Evolutionary conservation across 768 basidiomycete species (phyloP).

Genomic region (Mycena metata): DNA sequence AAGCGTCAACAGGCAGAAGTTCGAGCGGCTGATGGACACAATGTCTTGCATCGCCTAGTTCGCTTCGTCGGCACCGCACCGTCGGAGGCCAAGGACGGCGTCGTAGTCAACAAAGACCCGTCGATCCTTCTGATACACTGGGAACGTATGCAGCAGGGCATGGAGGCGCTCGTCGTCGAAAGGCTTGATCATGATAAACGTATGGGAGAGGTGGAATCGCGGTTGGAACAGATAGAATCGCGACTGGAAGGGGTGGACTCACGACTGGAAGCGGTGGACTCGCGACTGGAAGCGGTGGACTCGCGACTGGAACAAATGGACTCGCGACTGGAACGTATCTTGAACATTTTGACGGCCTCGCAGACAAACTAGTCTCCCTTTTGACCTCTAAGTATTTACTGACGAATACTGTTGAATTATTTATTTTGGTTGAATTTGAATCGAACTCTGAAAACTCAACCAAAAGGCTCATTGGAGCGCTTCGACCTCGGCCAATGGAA

Average conservation of each 20-base stretch:
- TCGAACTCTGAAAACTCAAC: too few relatives aligned
- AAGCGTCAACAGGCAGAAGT: slow-evolving; percentile 17
- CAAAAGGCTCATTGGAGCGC: too few relatives aligned
- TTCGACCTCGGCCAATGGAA: too few relatives aligned
- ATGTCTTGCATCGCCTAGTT: slow-evolving; percentile 17
- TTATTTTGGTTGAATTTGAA: too few relatives aligned
- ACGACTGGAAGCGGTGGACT: too few relatives aligned
- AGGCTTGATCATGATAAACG: slow-evolving; percentile 11
- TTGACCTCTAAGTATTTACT: too few relatives aligned
- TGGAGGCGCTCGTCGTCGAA: slow-evolving; percentile 22
- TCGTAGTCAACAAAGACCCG: not conserved
- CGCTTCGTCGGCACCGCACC: not conserved
- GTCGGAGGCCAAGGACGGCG: not conserved
- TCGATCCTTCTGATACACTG: slow-evolving; percentile 5
- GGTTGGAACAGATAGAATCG: slow-evolving; percentile 20
- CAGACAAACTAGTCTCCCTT: too few relatives aligned
- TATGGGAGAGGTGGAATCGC: slow-evolving; percentile 21
- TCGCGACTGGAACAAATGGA: too few relatives aligned
- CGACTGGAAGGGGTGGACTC: too few relatives aligned
- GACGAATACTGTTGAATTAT: too few relatives aligned
- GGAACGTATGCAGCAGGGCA: slow-evolving; percentile 21
- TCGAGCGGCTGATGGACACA: not conserved
- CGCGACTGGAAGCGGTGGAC: too few relatives aligned
- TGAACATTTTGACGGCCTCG: too few relatives aligned
- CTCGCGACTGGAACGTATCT: slow-evolving; percentile 8